These are phyloP conservation scores for Penicillium sp. DNA, from an alignment of 2,329 filamentous ascomycete species.

Conservation along the genomic window DNA sequence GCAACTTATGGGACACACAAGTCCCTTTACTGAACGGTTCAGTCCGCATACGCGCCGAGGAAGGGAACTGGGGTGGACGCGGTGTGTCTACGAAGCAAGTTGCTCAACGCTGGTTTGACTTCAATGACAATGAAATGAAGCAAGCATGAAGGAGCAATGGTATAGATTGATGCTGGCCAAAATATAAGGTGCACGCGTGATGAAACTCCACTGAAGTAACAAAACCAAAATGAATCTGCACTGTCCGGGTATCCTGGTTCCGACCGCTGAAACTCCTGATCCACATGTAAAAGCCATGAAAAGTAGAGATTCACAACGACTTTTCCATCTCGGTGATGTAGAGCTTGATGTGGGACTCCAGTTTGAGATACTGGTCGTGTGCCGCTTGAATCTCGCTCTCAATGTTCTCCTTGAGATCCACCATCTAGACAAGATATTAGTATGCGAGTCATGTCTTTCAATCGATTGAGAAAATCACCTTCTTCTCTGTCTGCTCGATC, in stretches of 20 bases:
- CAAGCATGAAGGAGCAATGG: slow-evolving; percentile 13
- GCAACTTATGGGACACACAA: slow-evolving; percentile 50
- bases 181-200: slow-evolving; percentile 15
- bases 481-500: slow-evolving; percentile 98
- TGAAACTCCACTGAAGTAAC: slow-evolving; percentile 19
- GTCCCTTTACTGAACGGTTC: slow-evolving; percentile 65
- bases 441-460: not conserved
- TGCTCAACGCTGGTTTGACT: slow-evolving; percentile 66
- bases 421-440: slow-evolving; percentile 66
- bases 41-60: slow-evolving; percentile 50
- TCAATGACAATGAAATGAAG: slow-evolving; percentile 46
- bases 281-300: slow-evolving; percentile 29
- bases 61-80: slow-evolving; percentile 58
- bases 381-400: slow-evolving; percentile 90
- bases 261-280: slow-evolving; percentile 39
- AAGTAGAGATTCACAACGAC: slow-evolving; percentile 56
- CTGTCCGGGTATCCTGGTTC: slow-evolving; percentile 44
- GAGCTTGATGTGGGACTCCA: slow-evolving; percentile 94
- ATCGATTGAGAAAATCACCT: slow-evolving; percentile 59
- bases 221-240: slow-evolving; percentile 26
- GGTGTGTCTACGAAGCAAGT: slow-evolving; percentile 61
- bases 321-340: slow-evolving; percentile 99
- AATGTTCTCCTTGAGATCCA: slow-evolving; percentile 95
- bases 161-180: slow-evolving; percentile 13
- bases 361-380: slow-evolving; percentile 93